Evolutionary conservation across 2,329 filamentous ascomycete genomes (phyloP).

Genomic region (Fusarium sp.): DNA sequence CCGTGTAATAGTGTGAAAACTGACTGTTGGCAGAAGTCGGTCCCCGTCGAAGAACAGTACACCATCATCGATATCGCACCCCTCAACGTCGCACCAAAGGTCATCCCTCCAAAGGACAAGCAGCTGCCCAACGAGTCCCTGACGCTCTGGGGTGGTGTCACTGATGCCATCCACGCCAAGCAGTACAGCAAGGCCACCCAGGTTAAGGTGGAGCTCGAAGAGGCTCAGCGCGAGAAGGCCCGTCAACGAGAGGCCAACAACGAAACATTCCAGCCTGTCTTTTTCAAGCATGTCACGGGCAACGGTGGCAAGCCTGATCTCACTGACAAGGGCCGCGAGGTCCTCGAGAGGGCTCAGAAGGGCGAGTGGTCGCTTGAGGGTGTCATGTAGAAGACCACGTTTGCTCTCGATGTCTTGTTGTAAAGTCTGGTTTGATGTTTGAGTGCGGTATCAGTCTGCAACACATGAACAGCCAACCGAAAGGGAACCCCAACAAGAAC

Average conservation of each 20-base stretch:
- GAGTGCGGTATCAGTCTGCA: background rate
- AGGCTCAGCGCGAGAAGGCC: constrained; percentile 86
- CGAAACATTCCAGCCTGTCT: constrained; percentile 83
- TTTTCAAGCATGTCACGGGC: constrained; percentile 75
- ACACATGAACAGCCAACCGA: background rate
- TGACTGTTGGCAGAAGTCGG: constrained; percentile 48
- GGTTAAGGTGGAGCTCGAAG: constrained; percentile 91
- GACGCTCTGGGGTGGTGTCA: constrained; percentile 88
- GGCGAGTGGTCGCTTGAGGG: constrained; percentile 63
- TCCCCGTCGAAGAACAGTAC: constrained; percentile 69
- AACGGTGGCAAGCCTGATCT: constrained; percentile 67
- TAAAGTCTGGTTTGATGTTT: background rate
- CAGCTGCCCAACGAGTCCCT: constrained; percentile 93
- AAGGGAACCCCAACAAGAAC: background rate
- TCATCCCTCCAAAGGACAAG: constrained; percentile 77
- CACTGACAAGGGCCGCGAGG: constrained; percentile 63
- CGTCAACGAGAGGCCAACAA: constrained; percentile 78
- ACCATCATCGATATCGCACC: constrained; percentile 91
- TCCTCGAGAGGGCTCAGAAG: constrained; percentile 64
- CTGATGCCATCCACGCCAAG: constrained; percentile 83
- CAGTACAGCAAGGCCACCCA: constrained; percentile 87
- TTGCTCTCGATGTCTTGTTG: background rate
- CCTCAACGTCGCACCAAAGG: constrained; percentile 81
- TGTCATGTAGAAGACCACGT: constrained; percentile 45
- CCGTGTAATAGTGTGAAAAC: constrained; percentile 3